Evolutionary conservation across 164 flowering plant genomes (phyloP), one percentile per base, ranked within the genome.

Genomic region (Warburgia ugandensis): DNA sequence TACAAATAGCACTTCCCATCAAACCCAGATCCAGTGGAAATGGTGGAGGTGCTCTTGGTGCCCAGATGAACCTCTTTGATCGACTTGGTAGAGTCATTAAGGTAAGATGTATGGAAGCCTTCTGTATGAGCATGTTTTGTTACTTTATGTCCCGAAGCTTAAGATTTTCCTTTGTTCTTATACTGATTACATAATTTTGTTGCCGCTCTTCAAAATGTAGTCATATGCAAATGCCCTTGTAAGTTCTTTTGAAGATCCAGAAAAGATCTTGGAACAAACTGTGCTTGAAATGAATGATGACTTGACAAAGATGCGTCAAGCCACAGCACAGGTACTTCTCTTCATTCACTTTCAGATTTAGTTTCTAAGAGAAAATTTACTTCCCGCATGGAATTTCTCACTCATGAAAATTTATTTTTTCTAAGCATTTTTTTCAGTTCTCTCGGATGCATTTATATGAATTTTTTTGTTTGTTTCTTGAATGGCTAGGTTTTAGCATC

Each of bases 251-350:
- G 96, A 88, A 76, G 98, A 92, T 45, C 96, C 98, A 2, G 98
- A 92, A 71, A 92, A 92, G 73, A 86, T 92, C 25, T 68, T 92
- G 60, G 96, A 92, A 39, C 98, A 92, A 66, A 45, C 94, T 25
- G 98, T 88, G 25, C 61, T 84, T 50, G 98, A 92, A 73, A 92
- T 92, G 98, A 92, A 88, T 66, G 85, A 85, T 43, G 98, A 92
- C 70, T 72, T 92, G 77, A 79, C 73, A 54, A 92, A 92, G 71
- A 80, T 92, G 98, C 88, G 98, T 27, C 98, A 92, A 54, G 96
- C 98, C 52, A 92, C 98, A 39, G 98, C 96, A n/a, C 96, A 88
- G 66, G 98, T 92, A 61, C 52, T 69, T 19, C 35, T 35, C 28
- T n/a, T n/a, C n/a, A n/a, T n/a, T n/a, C n/a, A n/a, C n/a, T n/a